Percentiles rank a stretch among this genome's conserved stretches.
phyloP scores from a whole-genome alignment of 139 green algal genomes.

The Coccomyxa sp. region DNA sequence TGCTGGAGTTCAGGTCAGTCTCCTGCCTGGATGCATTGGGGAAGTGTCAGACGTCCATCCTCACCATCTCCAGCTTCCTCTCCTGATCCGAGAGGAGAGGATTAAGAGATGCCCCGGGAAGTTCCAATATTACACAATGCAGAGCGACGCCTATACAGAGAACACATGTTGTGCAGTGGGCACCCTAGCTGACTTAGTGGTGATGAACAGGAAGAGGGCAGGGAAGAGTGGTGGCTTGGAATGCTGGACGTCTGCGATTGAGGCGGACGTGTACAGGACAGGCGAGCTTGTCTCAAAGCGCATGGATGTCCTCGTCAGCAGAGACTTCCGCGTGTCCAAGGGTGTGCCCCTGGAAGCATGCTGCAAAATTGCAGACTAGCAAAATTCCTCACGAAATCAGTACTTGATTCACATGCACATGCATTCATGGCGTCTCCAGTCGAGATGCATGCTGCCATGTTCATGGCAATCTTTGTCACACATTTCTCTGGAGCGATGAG shows the following conservation, averaged over 20 bases:
- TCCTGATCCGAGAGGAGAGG: neutral
- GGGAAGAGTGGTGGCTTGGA: neutral
- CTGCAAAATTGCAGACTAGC: neutral
- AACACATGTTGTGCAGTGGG: neutral
- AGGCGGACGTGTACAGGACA: conserved; percentile 4
- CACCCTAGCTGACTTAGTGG: neutral
- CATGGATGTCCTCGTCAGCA: conserved; percentile 3
- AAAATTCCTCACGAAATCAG: neutral
- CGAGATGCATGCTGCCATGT: too few species aligned
- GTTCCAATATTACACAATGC: neutral
- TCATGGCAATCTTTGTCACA: too few species aligned
- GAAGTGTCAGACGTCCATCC: neutral
- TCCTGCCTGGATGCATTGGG: neutral
- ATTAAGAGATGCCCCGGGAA: neutral
- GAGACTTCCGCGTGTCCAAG: conserved; percentile 3
- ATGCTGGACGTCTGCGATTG: conserved; percentile 3
- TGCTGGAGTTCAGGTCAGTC: neutral
- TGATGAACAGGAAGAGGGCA: neutral
- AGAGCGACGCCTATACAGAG: neutral
- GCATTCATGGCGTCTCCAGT: too few species aligned
- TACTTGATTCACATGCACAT: too few species aligned
- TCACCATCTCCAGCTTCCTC: neutral
- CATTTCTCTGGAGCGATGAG: too few species aligned
- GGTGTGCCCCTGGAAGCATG: neutral
- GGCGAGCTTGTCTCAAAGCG: conserved; percentile 4